Base-by-base conservation (phyloP, 2,329 filamentous ascomycete species). In the Alternaria sp. region DNA sequence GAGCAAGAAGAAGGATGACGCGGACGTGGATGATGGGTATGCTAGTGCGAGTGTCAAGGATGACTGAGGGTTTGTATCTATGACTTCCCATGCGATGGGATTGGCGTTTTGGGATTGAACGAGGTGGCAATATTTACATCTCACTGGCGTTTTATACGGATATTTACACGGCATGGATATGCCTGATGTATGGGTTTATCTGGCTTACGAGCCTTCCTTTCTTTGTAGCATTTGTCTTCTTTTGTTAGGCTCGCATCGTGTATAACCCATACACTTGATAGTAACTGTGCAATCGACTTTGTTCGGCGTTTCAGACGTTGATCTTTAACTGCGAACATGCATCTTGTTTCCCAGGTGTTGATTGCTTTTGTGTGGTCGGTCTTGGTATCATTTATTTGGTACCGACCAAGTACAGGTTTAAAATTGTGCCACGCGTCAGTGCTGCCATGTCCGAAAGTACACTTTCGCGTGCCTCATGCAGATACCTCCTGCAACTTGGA, bases 41-140 rank as follows among this genome's bases (percentile, higher is more conserved):
- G 72, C 65, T 17, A 75, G 73, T 63, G 67, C 72, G 11, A 75
- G 73, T 25, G 71, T 73, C 9, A 70, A 76, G 44, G 74, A 73
- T 19, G 71, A 74, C 30, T 67, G 53, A 57, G 30, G 7, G 44
- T 30, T 12, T 54, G 46, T 47, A 19, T 47, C 15, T 30, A 21
- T 47, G 12, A 19, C 58, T 12, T 53, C 40, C 36, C 12, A 40
- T 57, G 36, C 45, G 21, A 47, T 17, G 8, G 21, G 13, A 9
- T 25, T 30, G 30, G 12, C 28, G 15, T 51, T 25, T 25, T 21
- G 40, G 40, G 43, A 54, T 19, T 25, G 36, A 7, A 46, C 40
- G 25, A 13, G 40, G 45, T 17, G 28, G 26, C 40, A 46, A 17
- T 12, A 12, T n/a, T 32, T 26, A 50, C 40, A 57, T 32, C 21